These are phyloP conservation scores for Pythium rishiriense DNA, from an alignment of 352 stramenopile species.

Conservation along the genomic window DNA sequence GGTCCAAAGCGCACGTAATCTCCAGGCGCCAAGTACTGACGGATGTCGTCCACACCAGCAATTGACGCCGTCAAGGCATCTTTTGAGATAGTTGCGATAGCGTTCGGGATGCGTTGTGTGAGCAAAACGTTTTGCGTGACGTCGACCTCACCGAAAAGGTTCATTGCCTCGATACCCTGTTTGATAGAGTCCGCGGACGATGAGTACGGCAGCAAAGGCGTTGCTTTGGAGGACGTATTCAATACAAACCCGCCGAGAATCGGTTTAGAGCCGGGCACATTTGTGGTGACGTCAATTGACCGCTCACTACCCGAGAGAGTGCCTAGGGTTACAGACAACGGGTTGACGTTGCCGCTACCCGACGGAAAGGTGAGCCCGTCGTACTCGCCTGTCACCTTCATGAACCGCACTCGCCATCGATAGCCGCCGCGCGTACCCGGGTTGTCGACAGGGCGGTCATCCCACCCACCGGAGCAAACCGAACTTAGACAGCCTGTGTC, in stretches of 20 bases:
- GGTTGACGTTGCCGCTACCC: slow-evolving; percentile 76
- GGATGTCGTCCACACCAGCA: slow-evolving; percentile 52
- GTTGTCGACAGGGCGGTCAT: slow-evolving; percentile 70
- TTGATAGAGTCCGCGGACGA: slow-evolving; percentile 61
- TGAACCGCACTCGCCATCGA: slow-evolving; percentile 72
- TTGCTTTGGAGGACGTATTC: slow-evolving; percentile 38
- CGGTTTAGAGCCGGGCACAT: slow-evolving; percentile 43
- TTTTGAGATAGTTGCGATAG: slow-evolving; percentile 49
- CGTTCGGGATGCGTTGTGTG: slow-evolving; percentile 57
- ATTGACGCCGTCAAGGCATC: slow-evolving; percentile 54
- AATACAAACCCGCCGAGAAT: slow-evolving; percentile 58
- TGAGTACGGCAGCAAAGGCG: slow-evolving; percentile 55
- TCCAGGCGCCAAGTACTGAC: slow-evolving; percentile 57
- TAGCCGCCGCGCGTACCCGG: slow-evolving; percentile 82
- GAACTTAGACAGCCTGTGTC: slow-evolving; percentile 50
- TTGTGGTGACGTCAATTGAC: slow-evolving; percentile 60
- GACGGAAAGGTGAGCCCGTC: slow-evolving; percentile 70
- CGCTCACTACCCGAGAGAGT: slow-evolving; percentile 43
- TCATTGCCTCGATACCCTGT: slow-evolving; percentile 75
- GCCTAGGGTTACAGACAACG: slow-evolving; percentile 39
- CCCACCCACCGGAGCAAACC: slow-evolving; percentile 90
- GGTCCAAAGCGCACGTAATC: slow-evolving; percentile 72
- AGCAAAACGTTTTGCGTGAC: slow-evolving; percentile 52
- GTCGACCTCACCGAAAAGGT: slow-evolving; percentile 74
- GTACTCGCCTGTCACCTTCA: slow-evolving; percentile 75